Base-by-base conservation (phyloP, 2,329 filamentous ascomycete genomes). In the Phyllachora maydis region DNA sequence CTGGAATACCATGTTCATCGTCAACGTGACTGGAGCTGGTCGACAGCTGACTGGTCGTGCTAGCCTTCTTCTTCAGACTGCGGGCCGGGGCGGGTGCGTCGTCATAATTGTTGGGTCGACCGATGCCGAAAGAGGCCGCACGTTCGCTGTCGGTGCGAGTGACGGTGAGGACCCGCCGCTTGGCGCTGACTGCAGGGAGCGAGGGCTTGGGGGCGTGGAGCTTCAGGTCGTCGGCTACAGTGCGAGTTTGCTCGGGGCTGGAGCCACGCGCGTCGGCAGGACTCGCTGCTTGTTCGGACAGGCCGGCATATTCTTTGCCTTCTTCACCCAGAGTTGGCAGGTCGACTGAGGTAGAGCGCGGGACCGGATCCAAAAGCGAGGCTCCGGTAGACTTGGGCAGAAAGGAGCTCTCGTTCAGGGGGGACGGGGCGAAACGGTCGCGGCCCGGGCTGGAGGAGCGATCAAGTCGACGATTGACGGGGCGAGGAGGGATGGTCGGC, bases 71-170 rank as follows among this genome's bases (percentile, higher is more conserved):
- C 44, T 65, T 67, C 29, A 72, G 47, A 32, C 61, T 64, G 26
- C 55, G 49, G 15, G 56, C 43, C 34, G 45, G 36, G 36, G 46
- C 36, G 28, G 63, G 39, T 26, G 54, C 45, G 40, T 54, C 44
- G 23, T 75, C 46, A 26, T 73, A 52, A 26, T 58, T 56, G 27
- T 59, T 58, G 18, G 67, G 57, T 27, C 69, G 72, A 32, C 79
- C 81, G 40, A 92, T 67, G 31, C 82, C 83, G 30, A 73, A 81
- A n/a, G 76, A 67, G 11, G 78, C 79, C 30, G 81, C 82, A 43
- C 72, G 70, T 22, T 72, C 68, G n/a, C 81, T 91, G 50, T 93
- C 82, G 34, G 83, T 93, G 34, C 79, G 73, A 16, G 85, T 93
- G 30, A 93, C 82, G 9, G 65, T 59, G 42, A 75, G 68, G 23